Base-by-base conservation (phyloP, 305 asterid species). In the Fraxinus paxiana region DNA sequence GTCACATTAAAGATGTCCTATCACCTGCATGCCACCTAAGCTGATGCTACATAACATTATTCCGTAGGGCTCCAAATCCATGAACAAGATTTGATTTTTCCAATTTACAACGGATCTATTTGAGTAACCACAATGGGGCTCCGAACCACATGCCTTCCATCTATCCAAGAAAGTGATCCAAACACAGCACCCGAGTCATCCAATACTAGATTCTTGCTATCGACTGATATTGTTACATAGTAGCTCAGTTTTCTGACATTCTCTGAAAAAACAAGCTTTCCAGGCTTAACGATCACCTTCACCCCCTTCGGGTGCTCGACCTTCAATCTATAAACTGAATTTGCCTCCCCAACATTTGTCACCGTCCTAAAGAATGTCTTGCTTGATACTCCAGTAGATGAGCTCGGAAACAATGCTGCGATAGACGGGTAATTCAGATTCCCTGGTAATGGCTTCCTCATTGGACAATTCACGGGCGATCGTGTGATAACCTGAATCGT, bases 401-500 rank as follows among this genome's bases (percentile, higher is more conserved):
- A 86, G 73, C 87, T 90, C 0, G 94, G 87, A 51, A 93, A 90
- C 82, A 90, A 3, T 30, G 97, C 97, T 0, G 92, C 89, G 6
- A 95, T 85, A 0, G 99, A 91, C 0, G 99, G 99, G 81, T 93
- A 95, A 82, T 95, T 95, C 37, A 93, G 80, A 82, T 92, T 90
- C 90, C 88, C 97, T 5, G 98, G 87, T 79, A 86, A 7, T 2
- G 97, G 91, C 87, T 91, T 92, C 86, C 81, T 92, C 87, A 59
- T 71, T 2, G 99, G 98, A 48, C 99, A 95, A 54, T 63, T 89
- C 78, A 91, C 97, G 0, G 90, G 88, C 3, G 94, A 74, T 79
- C 92, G 83, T 0, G 98, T 92, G 85, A 95, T 93, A 85, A 93
- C 97, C 78, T 93, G 96, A 61, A 95, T 95, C 5, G 98, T 92